Evolutionary conservation across 257 asterid species (phyloP).

Genomic region (Parsonsia alboflavescens): DNA sequence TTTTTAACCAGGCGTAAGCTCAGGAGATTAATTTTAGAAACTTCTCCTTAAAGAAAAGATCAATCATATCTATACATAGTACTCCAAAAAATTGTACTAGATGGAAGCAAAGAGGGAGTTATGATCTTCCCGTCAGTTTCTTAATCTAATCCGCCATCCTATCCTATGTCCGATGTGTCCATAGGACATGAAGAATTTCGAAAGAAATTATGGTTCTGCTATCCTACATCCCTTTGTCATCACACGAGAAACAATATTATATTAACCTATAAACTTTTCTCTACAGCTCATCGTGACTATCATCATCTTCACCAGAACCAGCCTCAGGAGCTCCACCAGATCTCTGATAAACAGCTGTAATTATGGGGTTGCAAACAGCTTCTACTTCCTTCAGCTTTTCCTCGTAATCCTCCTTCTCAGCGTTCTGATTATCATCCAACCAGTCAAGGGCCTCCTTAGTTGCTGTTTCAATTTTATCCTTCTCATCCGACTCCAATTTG

Average conservation of each 20-base stretch:
- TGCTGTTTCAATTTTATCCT: constrained; percentile 67
- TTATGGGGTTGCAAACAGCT: constrained; percentile 66
- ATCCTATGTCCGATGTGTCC: neutral
- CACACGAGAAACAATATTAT: neutral
- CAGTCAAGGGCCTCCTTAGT: constrained; percentile 76
- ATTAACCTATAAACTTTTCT: neutral
- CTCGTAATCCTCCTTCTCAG: constrained; percentile 74
- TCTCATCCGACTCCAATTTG: constrained; percentile 62
- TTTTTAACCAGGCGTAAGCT: neutral
- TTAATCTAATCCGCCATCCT: neutral
- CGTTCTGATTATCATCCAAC: constrained; percentile 72
- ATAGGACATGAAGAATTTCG: neutral
- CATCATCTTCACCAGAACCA: constrained; percentile 39
- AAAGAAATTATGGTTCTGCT: neutral
- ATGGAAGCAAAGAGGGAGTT: neutral
- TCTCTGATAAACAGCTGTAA: constrained; percentile 71
- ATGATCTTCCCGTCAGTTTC: neutral
- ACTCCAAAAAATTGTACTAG: neutral
- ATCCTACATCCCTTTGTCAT: neutral
- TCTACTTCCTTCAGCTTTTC: constrained; percentile 84
- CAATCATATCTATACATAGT: constrained; percentile 7
- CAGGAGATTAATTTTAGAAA: neutral
- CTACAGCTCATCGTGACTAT: constrained; percentile 60
- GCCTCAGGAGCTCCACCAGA: constrained; percentile 59
- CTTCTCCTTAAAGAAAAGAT: neutral